Base-by-base conservation (phyloP, 2,329 filamentous ascomycete species). In the Botrytis aclada region DNA sequence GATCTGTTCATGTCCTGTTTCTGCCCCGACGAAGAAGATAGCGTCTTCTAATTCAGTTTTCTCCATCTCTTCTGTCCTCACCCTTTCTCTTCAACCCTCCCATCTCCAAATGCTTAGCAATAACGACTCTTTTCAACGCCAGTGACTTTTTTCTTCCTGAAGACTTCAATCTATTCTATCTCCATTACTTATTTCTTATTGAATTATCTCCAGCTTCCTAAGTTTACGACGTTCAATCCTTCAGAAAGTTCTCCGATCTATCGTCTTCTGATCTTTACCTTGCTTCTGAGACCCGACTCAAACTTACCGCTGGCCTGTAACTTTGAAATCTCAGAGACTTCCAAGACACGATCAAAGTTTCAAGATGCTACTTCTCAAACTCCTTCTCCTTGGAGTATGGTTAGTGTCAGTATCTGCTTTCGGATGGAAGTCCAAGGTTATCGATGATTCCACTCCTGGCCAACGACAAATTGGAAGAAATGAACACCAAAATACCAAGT, bases 401-500 rank as follows among this genome's bases (percentile, higher is more conserved):
- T 34, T 51, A 32, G 41, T 29, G 61, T 60, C 47, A 37, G 64
- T 61, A 32, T 72, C 63, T 29, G 63, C 63, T 22, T 69, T 72
- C 51, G 54, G 70, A 12, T 72, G 70, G 70, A 72, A 69, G 32
- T 60, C 51, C 41, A 60, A 67, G 41, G n/a, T 69, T 32, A 12
- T 56, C 47, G 65, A 69, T 29, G 65, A 43, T 37, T 56, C 65
- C n/a, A 69, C 65, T 51, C 51, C 51, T 69, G 41, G 39, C 12
- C 41, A 69, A 2, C 51, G 58, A 29, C 39, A 69, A 25, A 22
- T 61, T 45, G 54, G 60, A 16, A 39, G 20, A 51, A 37, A 72
- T 12, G 32, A 61, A 16, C 32, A 61, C 7, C 63, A 69, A 25
- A 54, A 60, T 47, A 75, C 77, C 43, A 74, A 72, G 10, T 69